A percentile compares a stretch with the other conserved stretches of the same genome.
Conservation (phyloP, 768 basidiomycete genomes). For the Tremella yokohamensis region DNA sequence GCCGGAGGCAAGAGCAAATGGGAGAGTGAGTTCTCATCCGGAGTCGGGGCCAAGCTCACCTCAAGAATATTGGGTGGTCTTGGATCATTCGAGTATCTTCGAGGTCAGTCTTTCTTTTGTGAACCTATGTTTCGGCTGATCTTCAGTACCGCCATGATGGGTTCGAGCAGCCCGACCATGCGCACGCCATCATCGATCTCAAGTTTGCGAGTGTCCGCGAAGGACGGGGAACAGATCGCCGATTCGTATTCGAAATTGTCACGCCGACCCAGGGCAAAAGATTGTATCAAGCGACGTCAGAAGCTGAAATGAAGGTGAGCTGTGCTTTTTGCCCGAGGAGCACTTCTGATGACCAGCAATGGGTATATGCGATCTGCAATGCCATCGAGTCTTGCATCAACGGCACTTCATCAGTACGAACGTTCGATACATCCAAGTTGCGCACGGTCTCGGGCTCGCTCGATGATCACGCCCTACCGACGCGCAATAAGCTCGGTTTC, state of each 20-base stretch:
- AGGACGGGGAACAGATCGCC: conserved; percentile 47
- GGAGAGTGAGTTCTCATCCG: conserved; percentile 41
- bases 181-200: conserved; percentile 47
- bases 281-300: conserved; percentile 49
- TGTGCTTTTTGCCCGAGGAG: background rate
- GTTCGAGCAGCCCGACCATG: conserved; percentile 33
- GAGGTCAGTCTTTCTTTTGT: conserved; percentile 28
- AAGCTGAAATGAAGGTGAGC: conserved; percentile 47
- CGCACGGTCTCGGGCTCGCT: conserved; percentile 37
- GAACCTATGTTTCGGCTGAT: background rate
- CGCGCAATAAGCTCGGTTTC: conserved; percentile 17
- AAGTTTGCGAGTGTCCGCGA: conserved; percentile 50
- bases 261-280: conserved; percentile 46
- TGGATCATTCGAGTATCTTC: conserved; percentile 48
- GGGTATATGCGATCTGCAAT: conserved; percentile 50
- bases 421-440: conserved; percentile 42
- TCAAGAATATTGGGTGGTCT: conserved; percentile 48
- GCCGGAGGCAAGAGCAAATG: conserved; percentile 41
- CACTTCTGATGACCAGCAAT: conserved; percentile 34
- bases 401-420: conserved; percentile 45
- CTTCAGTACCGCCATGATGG: conserved; percentile 43
- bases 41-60: background rate
- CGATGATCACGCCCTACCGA: conserved; percentile 40
- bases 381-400: conserved; percentile 50
- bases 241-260: conserved; percentile 50